phyloP scores from a whole-genome alignment of 495 filamentous ascomycete genomes.

The Neurospora africana region DNA sequence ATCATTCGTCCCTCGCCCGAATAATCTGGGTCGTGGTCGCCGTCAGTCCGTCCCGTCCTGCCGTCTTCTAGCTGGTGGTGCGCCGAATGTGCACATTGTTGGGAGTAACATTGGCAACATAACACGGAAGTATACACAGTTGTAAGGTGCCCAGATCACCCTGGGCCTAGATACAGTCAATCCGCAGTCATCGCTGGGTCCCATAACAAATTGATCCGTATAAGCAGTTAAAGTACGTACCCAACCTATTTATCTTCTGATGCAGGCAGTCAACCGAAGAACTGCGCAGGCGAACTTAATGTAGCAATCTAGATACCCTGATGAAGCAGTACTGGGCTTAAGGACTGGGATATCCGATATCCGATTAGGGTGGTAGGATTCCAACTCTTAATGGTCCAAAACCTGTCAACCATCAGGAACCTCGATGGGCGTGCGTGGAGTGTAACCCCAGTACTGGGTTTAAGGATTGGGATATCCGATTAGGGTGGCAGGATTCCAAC shows the following conservation, averaged over 20 bases:
- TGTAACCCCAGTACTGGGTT: too few species aligned
- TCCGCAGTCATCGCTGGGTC: neutral
- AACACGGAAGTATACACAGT: neutral
- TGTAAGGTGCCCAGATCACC: neutral
- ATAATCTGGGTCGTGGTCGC: neutral
- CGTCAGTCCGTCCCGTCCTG: neutral
- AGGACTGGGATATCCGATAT: constrained; percentile 4
- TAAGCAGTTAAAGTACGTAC: neutral
- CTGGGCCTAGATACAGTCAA: neutral
- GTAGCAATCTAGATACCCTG: neutral
- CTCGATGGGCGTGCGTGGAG: too few species aligned
- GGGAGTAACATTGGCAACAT: neutral
- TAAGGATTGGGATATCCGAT: too few species aligned
- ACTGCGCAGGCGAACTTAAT: neutral
- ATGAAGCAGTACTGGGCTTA: neutral
- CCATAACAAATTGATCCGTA: neutral
- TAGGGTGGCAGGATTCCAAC: too few species aligned
- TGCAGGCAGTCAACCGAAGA: neutral
- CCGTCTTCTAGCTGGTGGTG: neutral
- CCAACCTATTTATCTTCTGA: neutral
- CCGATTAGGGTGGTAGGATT: constrained; percentile 9
- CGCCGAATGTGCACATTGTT: neutral
- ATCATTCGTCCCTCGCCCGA: neutral
- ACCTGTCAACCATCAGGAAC: constrained; percentile 13
- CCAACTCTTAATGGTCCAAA: constrained; percentile 7